Conservation (phyloP, 2,329 filamentous ascomycete genomes). For the Neobulgaria alba region DNA sequence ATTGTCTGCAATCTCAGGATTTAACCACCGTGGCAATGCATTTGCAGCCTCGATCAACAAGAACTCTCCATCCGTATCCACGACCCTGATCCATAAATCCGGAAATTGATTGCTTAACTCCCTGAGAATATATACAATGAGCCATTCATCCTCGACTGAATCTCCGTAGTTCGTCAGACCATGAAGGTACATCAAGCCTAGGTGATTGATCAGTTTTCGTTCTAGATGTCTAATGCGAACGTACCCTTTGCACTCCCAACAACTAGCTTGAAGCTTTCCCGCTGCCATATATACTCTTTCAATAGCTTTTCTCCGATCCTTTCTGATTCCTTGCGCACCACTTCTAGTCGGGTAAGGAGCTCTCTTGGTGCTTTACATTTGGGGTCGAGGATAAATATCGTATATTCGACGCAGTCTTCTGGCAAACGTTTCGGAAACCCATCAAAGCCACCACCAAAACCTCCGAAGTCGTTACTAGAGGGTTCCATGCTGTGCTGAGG, state of each 20-base stretch:
- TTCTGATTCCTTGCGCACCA: constrained; percentile 59
- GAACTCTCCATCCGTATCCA: constrained; percentile 90
- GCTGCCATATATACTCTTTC: constrained; percentile 93
- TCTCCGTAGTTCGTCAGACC: constrained; percentile 85
- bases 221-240: no score
- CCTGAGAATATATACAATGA: constrained; percentile 81
- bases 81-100: constrained; percentile 72
- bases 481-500: no score
- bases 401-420: constrained; percentile 82
- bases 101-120: constrained; percentile 67
- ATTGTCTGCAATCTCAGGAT: constrained; percentile 79
- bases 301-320: constrained; percentile 55
- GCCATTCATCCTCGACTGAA: constrained; percentile 94
- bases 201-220: no score
- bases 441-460: constrained; percentile 54
- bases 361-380: constrained; percentile 43
- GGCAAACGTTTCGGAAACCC: constrained; percentile 56
- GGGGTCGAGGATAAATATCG: constrained; percentile 61
- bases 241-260: constrained; percentile 38
- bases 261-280: constrained; percentile 62
- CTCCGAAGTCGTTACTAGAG: constrained; percentile 32
- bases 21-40: constrained; percentile 80
- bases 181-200: constrained; percentile 54
- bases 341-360: constrained; percentile 57
- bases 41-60: constrained; percentile 89